A percentile compares a stretch with the other conserved stretches of the same genome.
phyloP scores from a whole-genome alignment of 2,329 filamentous ascomycete genomes.

The Sporothrix pseudoabietina region DNA sequence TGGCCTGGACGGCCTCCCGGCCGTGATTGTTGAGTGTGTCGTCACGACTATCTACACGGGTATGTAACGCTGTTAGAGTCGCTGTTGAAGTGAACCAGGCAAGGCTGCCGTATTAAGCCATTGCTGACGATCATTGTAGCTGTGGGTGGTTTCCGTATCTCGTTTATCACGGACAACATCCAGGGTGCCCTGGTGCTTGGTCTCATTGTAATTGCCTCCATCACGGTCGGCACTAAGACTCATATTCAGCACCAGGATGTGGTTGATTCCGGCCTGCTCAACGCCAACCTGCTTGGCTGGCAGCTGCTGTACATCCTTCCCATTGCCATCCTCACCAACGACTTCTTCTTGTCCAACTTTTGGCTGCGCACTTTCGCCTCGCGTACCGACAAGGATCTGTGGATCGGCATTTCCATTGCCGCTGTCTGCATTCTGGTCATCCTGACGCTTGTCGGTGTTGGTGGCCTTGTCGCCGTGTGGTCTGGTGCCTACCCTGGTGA shows the following conservation, averaged over 20 bases:
- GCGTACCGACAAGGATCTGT: conserved; percentile 75
- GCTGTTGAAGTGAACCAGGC: not conserved
- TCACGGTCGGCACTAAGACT: conserved; percentile 75
- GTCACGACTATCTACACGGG: conserved; percentile 84
- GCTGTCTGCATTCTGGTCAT: conserved; percentile 66
- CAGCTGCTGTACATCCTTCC: conserved; percentile 84
- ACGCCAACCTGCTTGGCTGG: conserved; percentile 74
- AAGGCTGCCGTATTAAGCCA: not conserved
- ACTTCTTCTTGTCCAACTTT: conserved; percentile 83
- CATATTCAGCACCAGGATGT: conserved; percentile 71
- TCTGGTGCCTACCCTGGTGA: conserved; percentile 70
- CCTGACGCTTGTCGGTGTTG: conserved; percentile 70
- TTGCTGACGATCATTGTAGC: conserved; percentile 49
- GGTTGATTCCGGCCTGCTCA: conserved; percentile 67
- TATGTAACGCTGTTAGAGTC: conserved; percentile 43
- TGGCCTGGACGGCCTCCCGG: conserved; percentile 71
- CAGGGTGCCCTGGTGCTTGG: conserved; percentile 77
- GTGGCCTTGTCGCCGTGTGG: conserved; percentile 77
- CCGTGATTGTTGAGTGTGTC: conserved; percentile 74
- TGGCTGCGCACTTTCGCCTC: conserved; percentile 85
- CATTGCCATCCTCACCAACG: conserved; percentile 77
- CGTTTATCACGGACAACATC: conserved; percentile 80
- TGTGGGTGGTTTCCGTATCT: conserved; percentile 79
- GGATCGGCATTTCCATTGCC: conserved; percentile 72
- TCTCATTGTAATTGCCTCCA: conserved; percentile 73